Base-by-base conservation (phyloP, 192 early-diverging fungal species). In the Podila minutissima region DNA sequence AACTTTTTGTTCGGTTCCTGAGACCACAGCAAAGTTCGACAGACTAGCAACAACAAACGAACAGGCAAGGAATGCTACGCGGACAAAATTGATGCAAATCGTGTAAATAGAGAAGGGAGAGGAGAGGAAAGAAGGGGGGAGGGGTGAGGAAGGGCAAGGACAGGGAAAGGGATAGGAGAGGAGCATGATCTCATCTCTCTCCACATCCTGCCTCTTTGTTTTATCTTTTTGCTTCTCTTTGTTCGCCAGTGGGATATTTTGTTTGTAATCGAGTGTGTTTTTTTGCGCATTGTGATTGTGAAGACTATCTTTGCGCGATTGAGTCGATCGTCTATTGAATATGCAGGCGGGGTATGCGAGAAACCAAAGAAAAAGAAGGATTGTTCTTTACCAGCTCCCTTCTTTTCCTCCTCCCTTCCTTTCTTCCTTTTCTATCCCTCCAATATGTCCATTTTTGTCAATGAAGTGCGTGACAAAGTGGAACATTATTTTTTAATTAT, bases 401-500 rank as follows among this genome's bases (percentile, higher is more conserved):
- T 62, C 32, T 19, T 33, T 62, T 9, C n/a, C n/a, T n/a, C n/a
- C n/a, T n/a, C n/a, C n/a, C 20, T 33, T 31, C 15, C 59, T 33
- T 22, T 28, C 10, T n/a, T 62, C 8, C 19, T 35, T 62, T 35
- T 62, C 62, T 13, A 11, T 63, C 41, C 41, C 3, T 46, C 41
- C 15, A 46, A 46, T 46, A 46, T 46, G 41, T 46, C 33, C 62
- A 63, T 63, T 15, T 63, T 32, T n/a, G 62, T 63, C 62, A 63
- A 38, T 20, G 15, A 63, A 63, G 62, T 17, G 24, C n/a, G 32
- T 35, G 13, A 32, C n/a, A 35, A 63, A n/a, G 13, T 63, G 35
- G 62, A 28, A 24, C n/a, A 24, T 22, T 22, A 24, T 38, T 24
- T 41, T 41, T 8, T n/a, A n/a, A n/a, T n/a, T n/a, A n/a, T n/a